Evolutionary conservation across 129 eudicot genomes (phyloP).

Genomic region (Escallonia rubra): DNA sequence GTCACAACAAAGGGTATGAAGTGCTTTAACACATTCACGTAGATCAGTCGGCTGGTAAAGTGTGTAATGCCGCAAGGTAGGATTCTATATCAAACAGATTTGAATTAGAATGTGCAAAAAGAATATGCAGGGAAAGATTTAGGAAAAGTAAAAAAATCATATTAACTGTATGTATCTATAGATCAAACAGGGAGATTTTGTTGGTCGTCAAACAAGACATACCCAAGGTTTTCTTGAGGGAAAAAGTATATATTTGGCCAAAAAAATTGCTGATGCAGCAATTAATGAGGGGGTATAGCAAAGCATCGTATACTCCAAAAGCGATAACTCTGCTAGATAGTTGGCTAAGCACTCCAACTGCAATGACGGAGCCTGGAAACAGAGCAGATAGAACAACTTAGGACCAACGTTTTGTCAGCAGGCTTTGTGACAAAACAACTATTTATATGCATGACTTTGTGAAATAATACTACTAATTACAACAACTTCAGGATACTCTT

Average conservation of each 20-base stretch:
- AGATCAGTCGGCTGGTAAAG: conserved; percentile 72
- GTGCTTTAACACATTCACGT: conserved; percentile 65
- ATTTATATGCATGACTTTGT: no score
- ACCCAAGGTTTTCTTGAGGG: conserved; percentile 89
- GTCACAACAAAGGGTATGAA: conserved; percentile 60
- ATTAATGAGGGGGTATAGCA: conserved; percentile 68
- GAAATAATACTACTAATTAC: no score
- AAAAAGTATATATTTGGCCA: conserved; percentile 58
- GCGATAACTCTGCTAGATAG: conserved; percentile 84
- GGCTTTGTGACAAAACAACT: no score
- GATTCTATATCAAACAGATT: conserved; percentile 38
- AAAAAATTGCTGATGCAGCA: conserved; percentile 86
- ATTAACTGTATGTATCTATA: not conserved
- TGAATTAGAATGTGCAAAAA: not conserved
- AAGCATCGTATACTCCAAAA: conserved; percentile 79
- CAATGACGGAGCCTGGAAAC: conserved; percentile 62
- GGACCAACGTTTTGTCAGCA: no score
- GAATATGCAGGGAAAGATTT: not conserved
- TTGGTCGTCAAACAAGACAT: not conserved
- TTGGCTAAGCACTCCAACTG: conserved; percentile 86
- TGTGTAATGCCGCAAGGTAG: conserved; percentile 78
- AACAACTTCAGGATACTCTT: no score
- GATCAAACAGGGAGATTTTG: not conserved
- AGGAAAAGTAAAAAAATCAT: not conserved
- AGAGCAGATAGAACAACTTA: not conserved